Evolutionary conservation across 2,329 filamentous ascomycete species (phyloP), one percentile per base, ranked within the genome.

Genomic region (Talaromyces sp.): DNA sequence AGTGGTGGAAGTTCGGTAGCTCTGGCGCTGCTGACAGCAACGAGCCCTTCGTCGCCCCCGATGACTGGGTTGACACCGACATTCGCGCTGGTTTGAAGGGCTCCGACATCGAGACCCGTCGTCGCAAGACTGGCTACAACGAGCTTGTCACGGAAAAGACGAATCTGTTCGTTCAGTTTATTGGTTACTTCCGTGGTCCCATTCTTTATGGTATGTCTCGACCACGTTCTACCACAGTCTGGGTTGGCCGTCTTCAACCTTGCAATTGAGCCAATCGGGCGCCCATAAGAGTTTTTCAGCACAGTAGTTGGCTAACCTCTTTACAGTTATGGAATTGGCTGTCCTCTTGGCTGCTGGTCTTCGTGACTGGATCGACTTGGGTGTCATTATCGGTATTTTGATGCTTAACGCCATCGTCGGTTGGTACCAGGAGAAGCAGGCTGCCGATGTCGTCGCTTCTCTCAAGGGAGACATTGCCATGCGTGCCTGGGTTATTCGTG

Each of bases 341-440:
- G 87, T 87, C 70, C 77, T 89, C 63, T 80, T 90, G 69, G 86
- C 88, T 66, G 85, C 85, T 70, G 88, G 87, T 82, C 84, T 90
- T 65, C 81, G 82, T 70, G 86, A 88, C 75, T 90, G 87, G 87
- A 81, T 89, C 67, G 88, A 90, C 77, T 84, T 89, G 69, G 87
- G 86, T 81, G 86, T 90, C 75, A 90, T 90, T 73, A 83, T 87
- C 69, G 88, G 83, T 79, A 90, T 90, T 74, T 79, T 90, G 62
- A 71, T 87, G 72, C 85, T 90, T 65, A 90, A 90, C 78, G 88
- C 87, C 65, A 79, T 86, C 68, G 87, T 90, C 74, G 88, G 88
- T 79, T 90, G 87, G 84, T 90, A 90, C 75, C 88, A 90, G 74
- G 87, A 90, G 77, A 90, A 90, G 79, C 87, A 89, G 76, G 88